These are phyloP conservation scores for Penium margaritaceum DNA, from an alignment of 139 green algal species.

Conservation along the genomic window DNA sequence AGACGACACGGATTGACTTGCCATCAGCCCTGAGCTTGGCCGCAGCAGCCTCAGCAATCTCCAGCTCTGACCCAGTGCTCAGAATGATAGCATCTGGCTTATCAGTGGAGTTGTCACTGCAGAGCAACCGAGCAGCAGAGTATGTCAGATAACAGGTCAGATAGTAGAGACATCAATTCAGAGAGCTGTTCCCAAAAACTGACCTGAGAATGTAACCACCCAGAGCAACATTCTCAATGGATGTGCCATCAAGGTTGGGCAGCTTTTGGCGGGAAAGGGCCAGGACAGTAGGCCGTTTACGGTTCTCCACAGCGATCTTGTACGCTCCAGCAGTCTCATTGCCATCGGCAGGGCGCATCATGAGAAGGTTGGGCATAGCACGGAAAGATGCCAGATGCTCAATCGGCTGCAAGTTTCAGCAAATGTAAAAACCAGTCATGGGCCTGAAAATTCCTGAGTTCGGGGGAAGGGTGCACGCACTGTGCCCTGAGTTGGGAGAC, in stretches of 20 bases:
- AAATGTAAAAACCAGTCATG: too few species aligned
- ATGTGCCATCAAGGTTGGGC: constrained; percentile 78
- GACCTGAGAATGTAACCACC: constrained; percentile 81
- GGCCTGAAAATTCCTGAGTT: too few species aligned
- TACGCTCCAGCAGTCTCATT: constrained; percentile 92
- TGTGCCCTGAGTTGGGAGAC: too few species aligned
- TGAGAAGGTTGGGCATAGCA: constrained; percentile 96
- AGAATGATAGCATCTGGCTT: constrained; percentile 87
- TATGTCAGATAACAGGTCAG: too few species aligned
- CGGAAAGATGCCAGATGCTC: constrained; percentile 96
- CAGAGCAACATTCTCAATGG: constrained; percentile 69
- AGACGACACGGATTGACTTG: constrained; percentile 88
- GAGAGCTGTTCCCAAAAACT: too few species aligned
- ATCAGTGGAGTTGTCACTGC: constrained; percentile 29
- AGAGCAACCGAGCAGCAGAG: not conserved
- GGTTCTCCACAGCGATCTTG: constrained; percentile 68
- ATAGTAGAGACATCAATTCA: too few species aligned
- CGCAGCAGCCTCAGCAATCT: constrained; percentile 73
- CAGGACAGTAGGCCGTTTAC: constrained; percentile 72
- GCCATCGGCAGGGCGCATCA: constrained; percentile 83
- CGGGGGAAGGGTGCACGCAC: too few species aligned
- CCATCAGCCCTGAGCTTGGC: constrained; percentile 71
- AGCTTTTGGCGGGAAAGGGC: constrained; percentile 93
- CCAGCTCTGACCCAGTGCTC: constrained; percentile 86
- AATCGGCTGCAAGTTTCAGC: constrained; percentile 68